Base-by-base conservation (phyloP, 768 basidiomycete species). In the Multifurca ochricompacta region DNA sequence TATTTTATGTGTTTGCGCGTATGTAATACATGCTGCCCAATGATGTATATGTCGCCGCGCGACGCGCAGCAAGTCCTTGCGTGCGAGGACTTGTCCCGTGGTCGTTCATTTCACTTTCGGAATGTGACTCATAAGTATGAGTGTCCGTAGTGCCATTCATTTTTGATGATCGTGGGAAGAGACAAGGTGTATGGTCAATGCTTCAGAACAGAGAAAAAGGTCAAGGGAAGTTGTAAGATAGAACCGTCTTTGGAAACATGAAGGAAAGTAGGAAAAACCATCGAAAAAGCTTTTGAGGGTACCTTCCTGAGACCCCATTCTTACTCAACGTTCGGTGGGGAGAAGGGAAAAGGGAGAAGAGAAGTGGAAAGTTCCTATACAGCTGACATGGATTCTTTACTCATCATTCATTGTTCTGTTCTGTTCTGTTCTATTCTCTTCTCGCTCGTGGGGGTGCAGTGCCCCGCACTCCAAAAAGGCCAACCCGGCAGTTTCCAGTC, bases 31-130 rank as follows among this genome's bases (percentile, higher is more conserved):
- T 53, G 70, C 62, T 60, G 67, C 65, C 66, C 62, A 67, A 71
- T 68, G 77, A 78, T 71, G 70, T 71, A 64, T 74, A 74, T 80
- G 86, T 89, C 87, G 87, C 83, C 77, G 84, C 75, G 79, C 81
- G 85, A 87, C 87, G 77, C 87, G 87, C 87, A 89, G 71, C 85
- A 76, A 80, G 82, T 72, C 73, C 71, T 65, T 64, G 61, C 68
- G 58, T 57, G 50, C 59, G 68, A 66, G 65, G 72, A 70, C 78
- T 79, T 85, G 86, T 74, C 81, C 87, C 87, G 87, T 76, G 87
- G 87, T 89, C 85, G 66, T 61, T 56, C 63, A 48, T 53, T 48
- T 56, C 48, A 51, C 59, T 51, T 60, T 59, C 36, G 35, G 31
- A 45, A n/a, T 46, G 47, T 56, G 41, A 34, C 13, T 36, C 21